Evolutionary conservation across 257 asterid genomes (phyloP).

Genomic region (Penstemon newberryi): DNA sequence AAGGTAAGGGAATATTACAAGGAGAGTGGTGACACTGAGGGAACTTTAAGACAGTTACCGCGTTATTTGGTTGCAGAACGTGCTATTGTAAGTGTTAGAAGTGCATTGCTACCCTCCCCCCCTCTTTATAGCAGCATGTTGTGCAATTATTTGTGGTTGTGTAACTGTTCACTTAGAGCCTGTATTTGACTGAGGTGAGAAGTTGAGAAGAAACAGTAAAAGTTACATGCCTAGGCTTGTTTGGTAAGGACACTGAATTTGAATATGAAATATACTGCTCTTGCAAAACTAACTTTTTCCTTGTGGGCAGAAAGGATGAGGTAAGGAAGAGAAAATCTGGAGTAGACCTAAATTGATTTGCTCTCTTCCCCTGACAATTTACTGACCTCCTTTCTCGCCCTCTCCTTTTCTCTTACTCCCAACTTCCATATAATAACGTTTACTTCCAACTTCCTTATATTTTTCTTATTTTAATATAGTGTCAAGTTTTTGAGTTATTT

Average conservation of each 20-base stretch:
- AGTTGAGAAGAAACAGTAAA: not conserved
- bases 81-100: slow-evolving; percentile 64
- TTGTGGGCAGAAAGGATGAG: not conserved
- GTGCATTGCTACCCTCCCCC: slow-evolving; percentile 10
- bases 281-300: not conserved
- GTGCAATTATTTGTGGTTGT: slow-evolving; percentile 9
- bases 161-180: slow-evolving; percentile 15
- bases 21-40: slow-evolving; percentile 79
- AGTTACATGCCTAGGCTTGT: not conserved
- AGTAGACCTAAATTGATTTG: too few species aligned
- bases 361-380: not conserved
- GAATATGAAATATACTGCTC: not conserved
- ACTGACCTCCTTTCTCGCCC: not conserved
- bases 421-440: too few species aligned
- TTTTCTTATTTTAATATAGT: not conserved
- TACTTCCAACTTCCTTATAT: too few species aligned
- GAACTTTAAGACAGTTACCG: slow-evolving; percentile 86
- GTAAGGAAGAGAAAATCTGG: not conserved
- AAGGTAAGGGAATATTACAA: slow-evolving; percentile 71
- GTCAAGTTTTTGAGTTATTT: not conserved
- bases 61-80: slow-evolving; percentile 87
- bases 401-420: not conserved
- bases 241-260: not conserved
- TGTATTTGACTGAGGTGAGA: slow-evolving; percentile 6
- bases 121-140: slow-evolving; percentile 5